phyloP scores from a whole-genome alignment of 495 filamentous ascomycete genomes.

The Tetracladium setigerum region DNA sequence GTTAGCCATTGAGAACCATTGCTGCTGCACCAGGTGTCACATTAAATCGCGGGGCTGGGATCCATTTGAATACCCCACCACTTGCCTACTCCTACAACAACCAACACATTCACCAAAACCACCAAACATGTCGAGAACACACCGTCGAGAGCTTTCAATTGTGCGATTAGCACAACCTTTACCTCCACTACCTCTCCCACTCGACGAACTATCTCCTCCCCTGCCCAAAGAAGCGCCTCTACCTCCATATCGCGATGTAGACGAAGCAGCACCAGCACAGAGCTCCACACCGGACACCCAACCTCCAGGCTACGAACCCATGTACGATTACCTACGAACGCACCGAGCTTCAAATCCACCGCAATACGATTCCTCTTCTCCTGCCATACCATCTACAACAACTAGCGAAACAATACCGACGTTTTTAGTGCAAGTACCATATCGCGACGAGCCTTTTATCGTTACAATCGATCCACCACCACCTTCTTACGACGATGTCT shows the following conservation, averaged over 20 bases:
- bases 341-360: slow-evolving; percentile 1
- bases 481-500: slow-evolving; percentile 16
- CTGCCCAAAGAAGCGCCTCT: background rate
- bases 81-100: too few species aligned
- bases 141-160: too few species aligned
- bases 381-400: background rate
- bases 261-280: background rate
- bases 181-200: slow-evolving; percentile 7
- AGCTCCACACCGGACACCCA: background rate
- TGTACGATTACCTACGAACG: slow-evolving; percentile 19
- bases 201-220: background rate
- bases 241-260: slow-evolving; percentile 12
- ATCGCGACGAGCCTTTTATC: slow-evolving; percentile 16
- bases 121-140: too few species aligned
- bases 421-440: slow-evolving; percentile 7
- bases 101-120: too few species aligned
- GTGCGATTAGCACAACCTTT: slow-evolving; percentile 14
- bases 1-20: too few species aligned
- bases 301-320: slow-evolving; percentile 17
- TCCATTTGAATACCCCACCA: too few species aligned
- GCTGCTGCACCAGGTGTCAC: too few species aligned
- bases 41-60: too few species aligned
- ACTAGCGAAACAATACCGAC: background rate
- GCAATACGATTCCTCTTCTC: background rate
- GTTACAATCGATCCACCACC: slow-evolving; percentile 11